Conservation (phyloP, 176 grass and related monocot species). For the Poa pratensis region DNA sequence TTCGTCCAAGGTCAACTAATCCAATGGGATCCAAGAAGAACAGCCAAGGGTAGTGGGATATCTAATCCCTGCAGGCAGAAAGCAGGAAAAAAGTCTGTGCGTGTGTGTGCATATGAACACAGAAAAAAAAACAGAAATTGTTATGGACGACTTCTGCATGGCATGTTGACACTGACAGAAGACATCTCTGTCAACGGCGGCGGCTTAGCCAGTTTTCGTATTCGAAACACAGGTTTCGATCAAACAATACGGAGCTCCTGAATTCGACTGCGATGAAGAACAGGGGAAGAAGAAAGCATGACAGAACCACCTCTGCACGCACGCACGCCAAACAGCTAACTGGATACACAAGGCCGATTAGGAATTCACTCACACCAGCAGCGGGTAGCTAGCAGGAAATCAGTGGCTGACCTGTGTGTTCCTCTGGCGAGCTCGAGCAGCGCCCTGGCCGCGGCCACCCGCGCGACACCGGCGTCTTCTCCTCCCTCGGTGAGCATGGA, state of each 20-base stretch:
- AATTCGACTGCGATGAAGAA: neutral
- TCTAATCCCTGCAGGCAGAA: constrained; percentile 24
- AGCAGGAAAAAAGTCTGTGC: neutral
- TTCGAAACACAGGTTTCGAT: neutral
- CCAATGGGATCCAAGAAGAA: neutral
- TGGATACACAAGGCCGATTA: neutral
- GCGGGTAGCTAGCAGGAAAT: neutral
- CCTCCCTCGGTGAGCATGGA: constrained; percentile 43
- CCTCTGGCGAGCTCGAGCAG: constrained; percentile 65
- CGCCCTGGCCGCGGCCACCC: constrained; percentile 44
- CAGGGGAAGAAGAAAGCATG: neutral
- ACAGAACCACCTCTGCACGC: neutral
- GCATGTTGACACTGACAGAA: neutral
- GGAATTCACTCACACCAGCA: neutral
- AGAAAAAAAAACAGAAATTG: neutral
- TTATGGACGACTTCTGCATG: neutral
- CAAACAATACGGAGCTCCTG: neutral
- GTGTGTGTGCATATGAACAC: neutral
- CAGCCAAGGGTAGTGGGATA: constrained; percentile 33
- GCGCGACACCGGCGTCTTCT: neutral
- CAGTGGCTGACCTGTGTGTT: constrained; percentile 54
- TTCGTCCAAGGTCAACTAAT: constrained; percentile 15
- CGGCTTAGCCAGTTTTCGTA: neutral
- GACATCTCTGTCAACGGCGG: neutral
- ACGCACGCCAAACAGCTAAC: neutral